Conservation (phyloP, 2,329 filamentous ascomycete species). For the Scedosporium aurantiacum region DNA sequence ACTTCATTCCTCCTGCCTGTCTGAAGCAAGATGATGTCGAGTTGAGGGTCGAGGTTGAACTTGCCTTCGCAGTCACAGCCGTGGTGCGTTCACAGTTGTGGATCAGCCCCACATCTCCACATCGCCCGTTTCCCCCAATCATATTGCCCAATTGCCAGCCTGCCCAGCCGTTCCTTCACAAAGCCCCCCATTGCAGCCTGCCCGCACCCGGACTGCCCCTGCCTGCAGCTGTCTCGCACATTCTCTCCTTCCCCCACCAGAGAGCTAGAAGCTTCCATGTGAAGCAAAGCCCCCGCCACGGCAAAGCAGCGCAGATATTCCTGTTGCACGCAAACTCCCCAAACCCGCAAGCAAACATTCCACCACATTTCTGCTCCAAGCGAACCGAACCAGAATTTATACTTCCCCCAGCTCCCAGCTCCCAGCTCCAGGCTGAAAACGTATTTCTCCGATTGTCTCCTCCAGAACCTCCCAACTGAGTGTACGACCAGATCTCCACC, state of each 20-base stretch:
- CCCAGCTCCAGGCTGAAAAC: too few relatives aligned
- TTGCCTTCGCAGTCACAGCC: too few relatives aligned
- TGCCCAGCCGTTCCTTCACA: background rate
- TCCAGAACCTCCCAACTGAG: background rate
- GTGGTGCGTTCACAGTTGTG: background rate
- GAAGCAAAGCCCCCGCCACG: background rate
- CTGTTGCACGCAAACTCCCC: background rate
- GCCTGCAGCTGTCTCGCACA: background rate
- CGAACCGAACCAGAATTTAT: too few relatives aligned
- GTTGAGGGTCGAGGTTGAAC: too few relatives aligned
- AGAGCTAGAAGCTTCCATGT: slow-evolving; percentile 14
- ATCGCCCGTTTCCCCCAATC: too few relatives aligned
- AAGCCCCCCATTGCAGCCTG: background rate
- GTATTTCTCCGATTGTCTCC: too few relatives aligned
- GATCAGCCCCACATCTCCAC: background rate
- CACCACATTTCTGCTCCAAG: background rate
- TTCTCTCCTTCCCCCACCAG: background rate
- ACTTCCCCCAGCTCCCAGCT: too few relatives aligned
- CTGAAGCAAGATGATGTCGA: too few relatives aligned
- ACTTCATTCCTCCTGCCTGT: too few relatives aligned
- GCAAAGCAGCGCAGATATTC: background rate
- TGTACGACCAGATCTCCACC: background rate
- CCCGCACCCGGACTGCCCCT: background rate
- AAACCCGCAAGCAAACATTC: background rate
- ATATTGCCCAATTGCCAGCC: background rate